phyloP scores from a whole-genome alignment of 345 rosid genomes.

The Balakata baccata region DNA sequence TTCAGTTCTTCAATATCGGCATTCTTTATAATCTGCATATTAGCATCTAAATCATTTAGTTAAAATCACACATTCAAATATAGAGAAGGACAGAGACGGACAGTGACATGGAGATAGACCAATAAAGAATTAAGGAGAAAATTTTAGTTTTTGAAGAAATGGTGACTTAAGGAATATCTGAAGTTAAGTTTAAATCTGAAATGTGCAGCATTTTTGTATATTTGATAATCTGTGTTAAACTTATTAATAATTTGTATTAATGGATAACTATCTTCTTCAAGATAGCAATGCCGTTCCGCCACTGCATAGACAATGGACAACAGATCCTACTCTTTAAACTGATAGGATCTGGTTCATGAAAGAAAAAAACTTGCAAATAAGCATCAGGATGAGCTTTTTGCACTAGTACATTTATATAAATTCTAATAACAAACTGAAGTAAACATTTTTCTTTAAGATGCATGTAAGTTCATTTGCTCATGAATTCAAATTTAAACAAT shows the following conservation, averaged over 20 bases:
- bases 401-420: background rate
- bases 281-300: background rate
- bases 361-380: background rate
- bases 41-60: conserved; percentile 3
- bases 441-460: background rate
- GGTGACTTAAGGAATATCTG: background rate
- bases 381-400: background rate
- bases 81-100: background rate
- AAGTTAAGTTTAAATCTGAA: background rate
- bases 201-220: background rate
- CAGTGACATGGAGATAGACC: background rate
- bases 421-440: background rate
- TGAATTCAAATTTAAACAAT: background rate
- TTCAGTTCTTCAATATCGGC: conserved; percentile 73
- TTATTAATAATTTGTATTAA: no score
- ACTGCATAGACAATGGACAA: background rate
- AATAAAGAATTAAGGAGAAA: background rate
- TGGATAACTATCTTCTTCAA: background rate
- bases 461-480: background rate
- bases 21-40: conserved; percentile 63
- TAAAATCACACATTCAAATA: background rate
- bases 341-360: background rate
- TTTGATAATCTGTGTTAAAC: background rate
- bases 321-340: background rate
- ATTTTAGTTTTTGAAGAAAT: background rate